Evolutionary conservation across 108 stramenopile genomes (phyloP).

Genomic region (Fistulifera solaris): DNA sequence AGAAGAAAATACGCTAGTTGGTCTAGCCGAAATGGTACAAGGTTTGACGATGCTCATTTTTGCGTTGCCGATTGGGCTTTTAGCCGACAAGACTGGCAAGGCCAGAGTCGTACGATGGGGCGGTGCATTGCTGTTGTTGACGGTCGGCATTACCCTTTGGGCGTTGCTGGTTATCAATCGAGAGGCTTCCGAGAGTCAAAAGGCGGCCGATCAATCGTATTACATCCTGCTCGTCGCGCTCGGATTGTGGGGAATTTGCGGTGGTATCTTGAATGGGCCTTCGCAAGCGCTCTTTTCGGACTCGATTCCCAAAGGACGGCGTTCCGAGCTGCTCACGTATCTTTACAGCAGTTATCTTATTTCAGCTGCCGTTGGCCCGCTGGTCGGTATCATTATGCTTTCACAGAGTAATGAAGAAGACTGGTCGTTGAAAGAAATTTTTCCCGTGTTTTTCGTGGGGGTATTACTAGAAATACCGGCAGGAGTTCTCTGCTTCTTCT

Average conservation of each 20-base stretch:
- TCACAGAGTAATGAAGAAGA: conserved; percentile 37
- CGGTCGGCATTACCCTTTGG: conserved; percentile 11
- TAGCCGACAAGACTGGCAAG: conserved; percentile 40
- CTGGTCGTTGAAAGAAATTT: conserved; percentile 38
- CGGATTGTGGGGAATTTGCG: conserved; percentile 41
- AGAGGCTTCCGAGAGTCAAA: not conserved
- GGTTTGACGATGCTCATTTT: conserved; percentile 39
- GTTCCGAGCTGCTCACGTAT: conserved; percentile 38
- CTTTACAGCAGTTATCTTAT: conserved; percentile 30
- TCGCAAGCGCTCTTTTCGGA: conserved; percentile 56
- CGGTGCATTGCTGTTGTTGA: conserved; percentile 27
- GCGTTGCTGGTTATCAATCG: not conserved
- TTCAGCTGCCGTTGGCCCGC: conserved; percentile 40
- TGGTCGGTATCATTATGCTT: conserved; percentile 40
- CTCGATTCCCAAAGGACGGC: conserved; percentile 42
- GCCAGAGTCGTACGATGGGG: conserved; percentile 29
- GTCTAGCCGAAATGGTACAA: conserved; percentile 45
- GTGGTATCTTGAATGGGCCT: conserved; percentile 45
- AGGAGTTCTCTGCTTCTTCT: conserved; percentile 43
- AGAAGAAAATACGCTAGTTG: conserved; percentile 39
- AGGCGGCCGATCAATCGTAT: conserved; percentile 9
- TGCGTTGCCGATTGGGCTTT: conserved; percentile 53
- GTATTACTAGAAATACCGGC: conserved; percentile 38
- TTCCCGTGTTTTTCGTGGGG: conserved; percentile 45
- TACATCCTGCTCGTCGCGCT: conserved; percentile 22